Evolutionary conservation across 345 rosid genomes (phyloP), one percentile per base, ranked within the genome.

Genomic region (Salix exigua): DNA sequence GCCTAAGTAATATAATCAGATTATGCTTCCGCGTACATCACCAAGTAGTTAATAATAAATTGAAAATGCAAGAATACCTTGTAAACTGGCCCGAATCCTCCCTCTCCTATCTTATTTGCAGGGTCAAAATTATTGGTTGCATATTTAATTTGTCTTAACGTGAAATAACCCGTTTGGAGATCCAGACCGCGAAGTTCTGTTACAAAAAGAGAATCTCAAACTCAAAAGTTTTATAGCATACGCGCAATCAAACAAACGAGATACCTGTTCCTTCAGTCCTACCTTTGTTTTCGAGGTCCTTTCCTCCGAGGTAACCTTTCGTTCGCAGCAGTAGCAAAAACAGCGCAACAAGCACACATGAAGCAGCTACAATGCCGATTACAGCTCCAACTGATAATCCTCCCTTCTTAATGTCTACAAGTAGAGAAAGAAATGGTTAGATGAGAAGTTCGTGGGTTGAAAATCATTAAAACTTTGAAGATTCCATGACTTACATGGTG

Each of bases 31-130:
- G 37, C 37, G 37, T 33, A 6, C 37, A 33, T 33, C 37, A 33
- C 37, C 37, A 33, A 33, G 37, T 33, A 40, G 44, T 40, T 7
- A 40, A 69, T 46, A 69, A 3, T n/a, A 60, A 3, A 70, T 8
- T 12, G 12, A 7, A 63, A 26, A 30, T 63, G n/a, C n/a, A 68
- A 71, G 21, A 18, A 73, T 83, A 94, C 97, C 96, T 90, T 92
- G 87, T 85, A 92, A 60, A 94, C 98, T 21, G 97, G 91, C 37
- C 98, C 94, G 72, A 94, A 94, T 42, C 94, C 98, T 85, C 98
- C 97, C 86, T 94, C 98, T 62, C 94, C 97, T 23, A 91, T 91
- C 89, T 94, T 94, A 83, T 88, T 84, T 21, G 86, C 85, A 51
- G 89, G 76, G 75, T 90, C 85, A 66, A 94, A 94, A 75, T 92